A percentile compares a stretch with the other conserved stretches of the same genome.
phyloP scores from a whole-genome alignment of 805 yeast genomes.

The Saccharomycopsis schoenii region DNA sequence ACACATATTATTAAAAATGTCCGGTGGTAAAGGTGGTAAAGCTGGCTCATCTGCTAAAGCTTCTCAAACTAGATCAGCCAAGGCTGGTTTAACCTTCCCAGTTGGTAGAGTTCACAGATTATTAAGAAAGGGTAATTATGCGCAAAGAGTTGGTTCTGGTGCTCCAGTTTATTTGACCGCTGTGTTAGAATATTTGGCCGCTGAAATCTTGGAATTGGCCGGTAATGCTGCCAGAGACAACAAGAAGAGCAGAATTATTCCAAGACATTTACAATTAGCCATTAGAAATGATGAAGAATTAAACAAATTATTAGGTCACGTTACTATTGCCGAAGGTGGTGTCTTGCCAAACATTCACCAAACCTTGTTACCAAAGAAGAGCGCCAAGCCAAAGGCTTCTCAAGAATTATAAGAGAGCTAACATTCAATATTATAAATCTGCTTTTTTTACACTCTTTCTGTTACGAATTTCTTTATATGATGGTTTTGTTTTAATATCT shows the following conservation, averaged over 20 bases:
- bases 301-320: slow-evolving; percentile 86
- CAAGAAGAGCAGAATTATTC: slow-evolving; percentile 98
- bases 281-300: slow-evolving; percentile 98
- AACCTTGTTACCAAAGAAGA: slow-evolving; percentile 79
- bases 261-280: slow-evolving; percentile 97
- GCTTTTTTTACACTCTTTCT: not conserved
- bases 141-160: slow-evolving; percentile 98
- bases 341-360: slow-evolving; percentile 96
- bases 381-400: slow-evolving; percentile 52
- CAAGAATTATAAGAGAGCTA: slow-evolving; percentile 43
- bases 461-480: not conserved
- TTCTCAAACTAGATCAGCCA: slow-evolving; percentile 95
- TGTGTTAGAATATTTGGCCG: slow-evolving; percentile 92
- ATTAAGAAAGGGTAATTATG: slow-evolving; percentile 94
- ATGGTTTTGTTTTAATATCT: not conserved
- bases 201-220: slow-evolving; percentile 95
- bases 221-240: slow-evolving; percentile 99
- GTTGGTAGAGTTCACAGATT: slow-evolving; percentile 98
- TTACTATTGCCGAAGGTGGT: slow-evolving; percentile 98
- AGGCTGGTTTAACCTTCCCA: slow-evolving; percentile 99
- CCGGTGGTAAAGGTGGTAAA: slow-evolving; percentile 72
- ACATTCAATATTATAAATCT: not conserved
- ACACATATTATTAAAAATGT: slow-evolving; percentile 47
- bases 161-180: slow-evolving; percentile 98
- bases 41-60: slow-evolving; percentile 85